Conservation (phyloP, 73 alveolate species). For the Paramecium caudatum region DNA sequence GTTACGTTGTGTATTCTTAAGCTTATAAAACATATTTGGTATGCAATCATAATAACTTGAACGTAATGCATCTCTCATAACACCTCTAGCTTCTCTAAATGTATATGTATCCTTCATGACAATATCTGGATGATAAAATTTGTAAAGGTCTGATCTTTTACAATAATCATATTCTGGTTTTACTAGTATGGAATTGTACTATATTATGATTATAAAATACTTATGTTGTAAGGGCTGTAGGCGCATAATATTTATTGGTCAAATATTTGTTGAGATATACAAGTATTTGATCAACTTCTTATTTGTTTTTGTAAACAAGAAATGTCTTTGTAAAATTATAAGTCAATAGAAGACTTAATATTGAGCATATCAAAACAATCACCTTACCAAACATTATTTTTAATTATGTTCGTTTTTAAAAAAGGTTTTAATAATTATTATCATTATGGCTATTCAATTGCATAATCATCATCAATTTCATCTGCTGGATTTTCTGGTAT, state of each 20-base stretch:
- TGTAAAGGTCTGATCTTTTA: constrained; percentile 2
- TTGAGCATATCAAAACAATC: constrained; percentile 11
- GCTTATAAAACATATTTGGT: constrained; percentile 20
- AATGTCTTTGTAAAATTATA: constrained; percentile 6
- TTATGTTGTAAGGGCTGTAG: neutral
- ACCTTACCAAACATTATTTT: constrained; percentile 19
- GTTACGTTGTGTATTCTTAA: neutral
- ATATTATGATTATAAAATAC: neutral
- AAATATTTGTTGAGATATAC: neutral
- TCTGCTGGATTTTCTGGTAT: constrained; percentile 57
- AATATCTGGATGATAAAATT: constrained; percentile 63
- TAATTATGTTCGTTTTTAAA: neutral
- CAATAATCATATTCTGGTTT: constrained; percentile 53
- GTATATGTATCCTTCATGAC: constrained; percentile 64
- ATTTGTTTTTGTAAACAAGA: constrained; percentile 6
- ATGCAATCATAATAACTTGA: constrained; percentile 21
- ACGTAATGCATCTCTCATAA: constrained; percentile 26
- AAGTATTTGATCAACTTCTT: constrained; percentile 24
- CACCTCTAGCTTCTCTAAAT: constrained; percentile 45
- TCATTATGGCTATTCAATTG: neutral
- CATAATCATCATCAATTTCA: constrained; percentile 65
- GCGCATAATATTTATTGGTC: neutral
- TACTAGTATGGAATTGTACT: constrained; percentile 48
- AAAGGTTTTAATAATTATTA: neutral
- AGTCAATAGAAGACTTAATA: neutral